Base-by-base conservation (phyloP, 1,139 yeast species). In the Hansenula lynferdii region DNA sequence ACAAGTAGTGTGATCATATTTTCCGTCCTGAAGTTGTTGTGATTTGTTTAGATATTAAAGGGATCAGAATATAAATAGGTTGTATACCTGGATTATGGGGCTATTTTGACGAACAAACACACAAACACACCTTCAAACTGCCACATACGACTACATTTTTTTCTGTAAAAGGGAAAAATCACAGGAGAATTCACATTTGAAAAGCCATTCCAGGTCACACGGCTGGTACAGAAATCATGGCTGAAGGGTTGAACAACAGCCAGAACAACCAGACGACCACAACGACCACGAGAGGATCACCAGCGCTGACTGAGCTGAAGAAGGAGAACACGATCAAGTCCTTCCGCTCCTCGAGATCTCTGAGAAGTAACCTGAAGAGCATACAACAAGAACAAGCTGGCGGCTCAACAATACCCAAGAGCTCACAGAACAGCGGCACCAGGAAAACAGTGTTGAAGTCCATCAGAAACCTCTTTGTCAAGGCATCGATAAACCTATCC, bases 401-500 rank as follows among this genome's bases (percentile, higher is more conserved):
- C n/a, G n/a, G n/a, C n/a, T n/a, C n/a, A n/a, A n/a, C n/a, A n/a
- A n/a, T n/a, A n/a, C n/a, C n/a, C n/a, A n/a, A n/a, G n/a, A n/a
- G n/a, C n/a, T n/a, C n/a, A n/a, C n/a, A n/a, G n/a, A n/a, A n/a
- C n/a, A n/a, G n/a, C n/a, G n/a, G n/a, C n/a, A 15, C 30, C 14
- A 25, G 22, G 25, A 32, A 15, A 22, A 37, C 21, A 23, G 45
- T 22, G 9, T 45, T 45, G 16, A 44, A 38, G 27, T 28, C 49
- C 0, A 35, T 51, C 8, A 42, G 51, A 28, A 40, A 39, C 19
- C 25, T 44, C 7, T 48, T 48, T 20, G 36, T 43, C 17, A 44
- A 46, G 32, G 50, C 50, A 6, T 44, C 53, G 0, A 27, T 51
- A 3, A 41, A 49, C 12, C 40, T 52, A 3, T 44, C 51, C 1